Percentiles rank a stretch among this genome's conserved stretches.
These are phyloP conservation scores for Trichocladium uniseriatum DNA, from an alignment of 495 filamentous ascomycete species.

Conservation along the genomic window DNA sequence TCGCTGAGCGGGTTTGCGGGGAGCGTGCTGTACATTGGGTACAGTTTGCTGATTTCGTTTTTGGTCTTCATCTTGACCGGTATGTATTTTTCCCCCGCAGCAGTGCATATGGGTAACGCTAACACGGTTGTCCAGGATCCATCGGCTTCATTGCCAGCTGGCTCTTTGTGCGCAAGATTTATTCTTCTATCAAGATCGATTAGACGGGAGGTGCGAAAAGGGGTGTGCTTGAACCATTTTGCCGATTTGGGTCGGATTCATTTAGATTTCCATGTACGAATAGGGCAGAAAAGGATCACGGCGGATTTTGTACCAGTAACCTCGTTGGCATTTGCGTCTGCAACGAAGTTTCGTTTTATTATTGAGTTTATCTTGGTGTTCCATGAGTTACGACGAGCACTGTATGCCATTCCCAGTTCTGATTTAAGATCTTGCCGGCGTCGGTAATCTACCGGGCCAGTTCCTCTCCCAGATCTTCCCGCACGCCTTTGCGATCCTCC, in stretches of 20 bases:
- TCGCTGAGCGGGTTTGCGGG: conserved; percentile 76
- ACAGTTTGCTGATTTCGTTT: conserved; percentile 80
- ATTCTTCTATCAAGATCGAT: conserved; percentile 92
- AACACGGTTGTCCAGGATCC: no score
- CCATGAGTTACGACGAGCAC: no score
- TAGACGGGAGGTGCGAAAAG: conserved; percentile 26
- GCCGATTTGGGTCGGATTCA: not conserved
- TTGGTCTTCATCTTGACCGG: conserved; percentile 90
- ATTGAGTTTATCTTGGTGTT: no score
- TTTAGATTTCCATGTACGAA: not conserved
- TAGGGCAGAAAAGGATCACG: not conserved
- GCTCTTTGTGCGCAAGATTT: conserved; percentile 88
- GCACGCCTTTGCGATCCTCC: no score
- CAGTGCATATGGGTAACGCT: no score
- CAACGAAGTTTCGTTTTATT: no score
- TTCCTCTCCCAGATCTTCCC: no score
- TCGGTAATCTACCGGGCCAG: no score
- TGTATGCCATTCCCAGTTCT: no score
- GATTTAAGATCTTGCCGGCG: no score
- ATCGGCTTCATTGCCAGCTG: conserved; percentile 95
- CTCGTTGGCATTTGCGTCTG: no score
- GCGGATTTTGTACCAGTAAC: not conserved
- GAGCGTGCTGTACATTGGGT: conserved; percentile 86
- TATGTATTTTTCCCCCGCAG: conserved; percentile 49
- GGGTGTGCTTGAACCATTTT: no score